Percentiles rank a stretch among this genome's conserved stretches.
Evolutionary conservation across 495 filamentous ascomycete species (phyloP).

Genomic region (Penicillium waksmanii): DNA sequence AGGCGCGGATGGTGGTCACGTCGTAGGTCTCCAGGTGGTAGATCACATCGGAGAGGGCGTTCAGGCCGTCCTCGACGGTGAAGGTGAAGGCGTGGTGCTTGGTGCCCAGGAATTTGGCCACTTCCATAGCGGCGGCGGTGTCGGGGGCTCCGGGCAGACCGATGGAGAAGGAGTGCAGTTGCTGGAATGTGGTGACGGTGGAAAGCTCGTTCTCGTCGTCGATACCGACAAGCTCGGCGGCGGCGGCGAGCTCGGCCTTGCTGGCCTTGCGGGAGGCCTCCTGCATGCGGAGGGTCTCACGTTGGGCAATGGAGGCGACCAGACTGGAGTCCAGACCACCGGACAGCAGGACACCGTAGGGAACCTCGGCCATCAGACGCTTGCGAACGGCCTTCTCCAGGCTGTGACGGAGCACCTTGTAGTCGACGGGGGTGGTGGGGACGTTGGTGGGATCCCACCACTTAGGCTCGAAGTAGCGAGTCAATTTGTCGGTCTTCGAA

Average conservation of each 20-base stretch:
- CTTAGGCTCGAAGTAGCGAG: slow-evolving; percentile 84
- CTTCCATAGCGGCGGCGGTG: slow-evolving; percentile 82
- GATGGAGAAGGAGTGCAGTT: slow-evolving; percentile 98
- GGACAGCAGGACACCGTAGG: slow-evolving; percentile 93
- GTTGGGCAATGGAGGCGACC: slow-evolving; percentile 92
- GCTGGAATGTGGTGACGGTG: slow-evolving; percentile 87
- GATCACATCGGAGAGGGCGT: slow-evolving; percentile 95
- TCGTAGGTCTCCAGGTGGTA: slow-evolving; percentile 97
- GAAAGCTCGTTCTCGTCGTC: slow-evolving; percentile 87
- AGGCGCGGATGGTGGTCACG: slow-evolving; percentile 97
- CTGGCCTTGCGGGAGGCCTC: slow-evolving; percentile 48
- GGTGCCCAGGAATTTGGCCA: slow-evolving; percentile 93
- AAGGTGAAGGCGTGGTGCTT: slow-evolving; percentile 98
- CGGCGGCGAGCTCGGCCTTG: slow-evolving; percentile 48
- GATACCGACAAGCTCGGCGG: slow-evolving; percentile 84
- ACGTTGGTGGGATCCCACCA: slow-evolving; percentile 89
- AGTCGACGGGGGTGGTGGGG: slow-evolving; percentile 78
- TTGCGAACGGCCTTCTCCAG: slow-evolving; percentile 93
- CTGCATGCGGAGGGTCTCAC: slow-evolving; percentile 80
- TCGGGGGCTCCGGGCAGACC: slow-evolving; percentile 90
- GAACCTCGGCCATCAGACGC: slow-evolving; percentile 97
- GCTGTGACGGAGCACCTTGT: slow-evolving; percentile 74
- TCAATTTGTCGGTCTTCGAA: slow-evolving; percentile 79
- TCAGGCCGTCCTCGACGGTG: slow-evolving; percentile 93
- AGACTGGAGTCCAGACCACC: slow-evolving; percentile 95